Conservation (phyloP, 495 filamentous ascomycete genomes). For the Lasiosphaeria miniovina region DNA sequence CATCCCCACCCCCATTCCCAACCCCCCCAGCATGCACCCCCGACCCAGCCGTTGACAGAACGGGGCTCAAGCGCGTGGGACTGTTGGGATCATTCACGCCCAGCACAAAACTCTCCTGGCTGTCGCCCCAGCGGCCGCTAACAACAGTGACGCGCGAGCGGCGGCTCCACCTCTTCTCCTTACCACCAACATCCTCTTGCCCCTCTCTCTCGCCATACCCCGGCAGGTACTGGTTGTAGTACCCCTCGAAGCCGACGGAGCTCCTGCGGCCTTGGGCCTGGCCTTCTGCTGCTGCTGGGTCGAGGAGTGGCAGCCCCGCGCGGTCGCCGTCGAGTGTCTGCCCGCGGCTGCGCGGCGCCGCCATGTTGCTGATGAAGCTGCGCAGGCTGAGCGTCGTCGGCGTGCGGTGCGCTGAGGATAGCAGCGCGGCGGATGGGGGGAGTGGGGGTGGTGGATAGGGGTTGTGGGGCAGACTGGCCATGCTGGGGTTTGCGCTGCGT, state of each 20-base stretch:
- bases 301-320: conserved; percentile 11
- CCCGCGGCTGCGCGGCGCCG: conserved; percentile 22
- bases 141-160: conserved; percentile 8
- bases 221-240: conserved; percentile 23
- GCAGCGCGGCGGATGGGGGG: conserved; percentile 11
- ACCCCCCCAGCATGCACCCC: background rate
- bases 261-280: conserved; percentile 10
- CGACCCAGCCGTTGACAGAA: conserved; percentile 19
- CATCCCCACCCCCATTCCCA: background rate
- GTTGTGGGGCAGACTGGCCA: conserved; percentile 4
- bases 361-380: conserved; percentile 30
- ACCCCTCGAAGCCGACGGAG: conserved; percentile 26
- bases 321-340: conserved; percentile 10
- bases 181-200: conserved; percentile 6
- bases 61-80: conserved; percentile 27
- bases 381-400: conserved; percentile 29
- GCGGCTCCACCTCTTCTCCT: conserved; percentile 12
- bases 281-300: background rate
- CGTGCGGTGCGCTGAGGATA: conserved; percentile 18
- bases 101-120: conserved; percentile 29
- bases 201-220: background rate
- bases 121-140: conserved; percentile 22
- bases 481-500: conserved; percentile 21
- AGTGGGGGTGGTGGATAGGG: background rate
- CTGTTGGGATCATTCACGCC: conserved; percentile 29